These are phyloP conservation scores for Albugo candida DNA, from an alignment of 352 stramenopile genomes.

Conservation along the genomic window DNA sequence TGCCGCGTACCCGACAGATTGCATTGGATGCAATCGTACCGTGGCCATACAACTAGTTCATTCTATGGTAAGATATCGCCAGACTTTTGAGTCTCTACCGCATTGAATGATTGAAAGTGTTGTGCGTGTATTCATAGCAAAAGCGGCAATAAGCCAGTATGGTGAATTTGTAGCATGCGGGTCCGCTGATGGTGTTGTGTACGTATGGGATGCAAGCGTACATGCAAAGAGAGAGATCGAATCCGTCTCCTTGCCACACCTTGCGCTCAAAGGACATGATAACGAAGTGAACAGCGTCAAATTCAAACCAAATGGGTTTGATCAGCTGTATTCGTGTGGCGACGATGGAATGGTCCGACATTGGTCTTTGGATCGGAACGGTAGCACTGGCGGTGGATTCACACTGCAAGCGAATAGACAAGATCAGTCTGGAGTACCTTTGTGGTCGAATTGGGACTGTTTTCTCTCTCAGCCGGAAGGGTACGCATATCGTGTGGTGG, in stretches of 20 bases:
- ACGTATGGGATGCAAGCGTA: conserved; percentile 24
- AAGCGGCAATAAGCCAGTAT: conserved; percentile 32
- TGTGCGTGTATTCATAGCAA: conserved; percentile 10
- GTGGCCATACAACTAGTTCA: conserved; percentile 28
- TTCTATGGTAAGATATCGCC: conserved; percentile 26
- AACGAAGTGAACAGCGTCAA: conserved; percentile 48
- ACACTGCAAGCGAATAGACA: no score
- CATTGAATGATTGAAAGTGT: not conserved
- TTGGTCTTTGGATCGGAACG: conserved; percentile 12
- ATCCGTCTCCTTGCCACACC: conserved; percentile 13
- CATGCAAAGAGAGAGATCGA: not conserved
- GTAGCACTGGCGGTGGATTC: no score
- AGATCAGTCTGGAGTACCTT: no score
- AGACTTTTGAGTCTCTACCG: not conserved
- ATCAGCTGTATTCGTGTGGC: conserved; percentile 26
- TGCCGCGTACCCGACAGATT: conserved; percentile 1
- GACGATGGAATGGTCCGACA: conserved; percentile 41
- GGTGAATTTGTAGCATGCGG: conserved; percentile 32
- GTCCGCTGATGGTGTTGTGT: conserved; percentile 30
- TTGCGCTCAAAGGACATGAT: conserved; percentile 33
- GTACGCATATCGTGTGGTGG: no score
- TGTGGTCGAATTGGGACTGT: no score
- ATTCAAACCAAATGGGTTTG: conserved; percentile 32
- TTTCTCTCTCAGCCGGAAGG: no score
- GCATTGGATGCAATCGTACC: conserved; percentile 16